phyloP scores from a whole-genome alignment of 2,329 filamentous ascomycete genomes.

The Trematosphaeria pertusa region DNA sequence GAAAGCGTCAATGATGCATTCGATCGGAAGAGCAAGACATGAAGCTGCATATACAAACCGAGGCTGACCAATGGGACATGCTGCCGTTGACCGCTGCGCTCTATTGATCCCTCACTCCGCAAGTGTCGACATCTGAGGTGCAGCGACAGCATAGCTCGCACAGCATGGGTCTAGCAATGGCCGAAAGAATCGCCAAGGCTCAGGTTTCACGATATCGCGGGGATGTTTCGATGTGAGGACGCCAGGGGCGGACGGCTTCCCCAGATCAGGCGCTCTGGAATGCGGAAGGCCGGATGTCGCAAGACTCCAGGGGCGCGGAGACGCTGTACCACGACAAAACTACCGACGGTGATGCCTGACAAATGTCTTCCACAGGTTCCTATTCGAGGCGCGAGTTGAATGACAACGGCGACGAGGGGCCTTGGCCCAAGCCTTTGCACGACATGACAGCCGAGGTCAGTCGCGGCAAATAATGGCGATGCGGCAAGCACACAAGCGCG shows the following conservation, averaged over 20 bases:
- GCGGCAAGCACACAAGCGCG: constrained; percentile 5
- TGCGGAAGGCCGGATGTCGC: constrained; percentile 20
- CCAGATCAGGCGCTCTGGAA: constrained; percentile 29
- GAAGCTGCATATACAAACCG: no score
- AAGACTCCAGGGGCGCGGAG: constrained; percentile 14
- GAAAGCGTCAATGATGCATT: no score
- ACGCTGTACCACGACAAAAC: constrained; percentile 20
- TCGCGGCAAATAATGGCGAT: constrained; percentile 14
- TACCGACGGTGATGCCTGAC: constrained; percentile 19
- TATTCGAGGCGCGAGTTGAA: constrained; percentile 24
- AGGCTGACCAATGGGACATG: no score
- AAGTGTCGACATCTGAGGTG: constrained; percentile 9
- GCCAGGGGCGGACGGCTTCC: constrained; percentile 26
- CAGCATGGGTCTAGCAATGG: constrained; percentile 11
- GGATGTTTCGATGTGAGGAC: constrained; percentile 22
- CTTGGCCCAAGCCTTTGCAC: constrained; percentile 28
- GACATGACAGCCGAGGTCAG: constrained; percentile 19
- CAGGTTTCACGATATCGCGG: constrained; percentile 21
- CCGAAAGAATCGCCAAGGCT: neutral
- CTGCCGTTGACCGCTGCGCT: no score
- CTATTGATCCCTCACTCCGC: no score
- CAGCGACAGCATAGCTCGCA: constrained; percentile 13
- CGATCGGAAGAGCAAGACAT: no score
- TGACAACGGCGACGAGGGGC: constrained; percentile 22
- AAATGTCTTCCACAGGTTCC: constrained; percentile 25